Base-by-base conservation (phyloP, 805 yeast species). In the Gaillardinia entomophila region DNA sequence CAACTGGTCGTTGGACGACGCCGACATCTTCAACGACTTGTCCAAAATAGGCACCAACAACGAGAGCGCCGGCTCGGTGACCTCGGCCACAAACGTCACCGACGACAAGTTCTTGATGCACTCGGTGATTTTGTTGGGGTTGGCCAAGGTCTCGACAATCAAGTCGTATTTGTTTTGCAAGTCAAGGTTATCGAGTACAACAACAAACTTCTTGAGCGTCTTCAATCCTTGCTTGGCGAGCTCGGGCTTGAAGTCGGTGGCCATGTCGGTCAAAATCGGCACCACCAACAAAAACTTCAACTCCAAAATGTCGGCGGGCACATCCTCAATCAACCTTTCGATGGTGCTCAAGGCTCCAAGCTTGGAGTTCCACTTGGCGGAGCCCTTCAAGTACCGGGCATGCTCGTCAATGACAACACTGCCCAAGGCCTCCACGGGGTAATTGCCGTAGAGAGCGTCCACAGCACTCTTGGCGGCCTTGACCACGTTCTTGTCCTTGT, bases 71-170 rank as follows among this genome's bases (percentile, higher is more conserved):
- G 97, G 94, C 66, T 89, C 97, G 12, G 97, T 92, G 42, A 90
- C 98, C 66, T 92, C 98, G 29, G 98, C 96, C 31, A 90, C 97
- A 58, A 90, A 90, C 0, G 98, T 92, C 34, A 90, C 97, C 26
- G 94, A 83, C 2, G 96, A 82, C 42, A 90, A 73, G 27, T 90
- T 77, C 61, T 82, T 85, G 58, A 90, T 85, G 61, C 96, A 88
- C 38, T 75, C 81, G 36, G 96, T 85, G 31, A 90, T 95, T 54
- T 84, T 83, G 43, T 71, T 71, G 35, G 97, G 97, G 53, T 90
- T 84, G 29, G 94, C 88, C 59, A 92, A 72, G 31, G 97, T 90
- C 43, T 82, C 84, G 25, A 86, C 83, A 55, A 90, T 87, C 38
- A 66, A 48, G 43, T 87, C 89, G 52, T 77, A 81, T 56, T 96